These are phyloP conservation scores for Ganoderma resinaceum DNA, from an alignment of 1,284 basidiomycete genomes.

Conservation along the genomic window DNA sequence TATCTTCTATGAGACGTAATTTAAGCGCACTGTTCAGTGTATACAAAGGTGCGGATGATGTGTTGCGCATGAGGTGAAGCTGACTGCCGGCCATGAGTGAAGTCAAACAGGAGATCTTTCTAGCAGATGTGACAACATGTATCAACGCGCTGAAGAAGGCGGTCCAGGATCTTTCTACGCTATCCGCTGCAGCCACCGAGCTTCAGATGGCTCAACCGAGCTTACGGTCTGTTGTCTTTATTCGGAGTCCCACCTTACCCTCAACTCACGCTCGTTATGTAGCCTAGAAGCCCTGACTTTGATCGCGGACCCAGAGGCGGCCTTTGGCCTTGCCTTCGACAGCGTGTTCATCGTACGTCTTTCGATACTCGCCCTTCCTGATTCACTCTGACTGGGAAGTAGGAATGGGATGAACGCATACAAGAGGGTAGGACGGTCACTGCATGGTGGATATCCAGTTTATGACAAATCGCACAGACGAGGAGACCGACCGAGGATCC, in stretches of 20 bases:
- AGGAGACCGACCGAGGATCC: slow-evolving; percentile 42
- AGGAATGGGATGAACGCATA: slow-evolving; percentile 69
- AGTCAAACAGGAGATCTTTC: slow-evolving; percentile 86
- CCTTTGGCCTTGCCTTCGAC: slow-evolving; percentile 69
- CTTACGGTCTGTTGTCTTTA: slow-evolving; percentile 54
- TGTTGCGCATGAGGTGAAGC: not conserved
- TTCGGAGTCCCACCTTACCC: not conserved
- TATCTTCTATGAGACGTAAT: not conserved
- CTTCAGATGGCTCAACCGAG: slow-evolving; percentile 75
- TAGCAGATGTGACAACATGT: slow-evolving; percentile 81
- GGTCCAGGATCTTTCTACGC: slow-evolving; percentile 63
- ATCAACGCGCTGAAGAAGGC: slow-evolving; percentile 78
- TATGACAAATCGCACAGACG: slow-evolving; percentile 2
- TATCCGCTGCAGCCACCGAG: slow-evolving; percentile 50
- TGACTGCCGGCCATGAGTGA: slow-evolving; percentile 2
- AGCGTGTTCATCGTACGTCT: slow-evolving; percentile 66
- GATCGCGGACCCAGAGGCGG: slow-evolving; percentile 56
- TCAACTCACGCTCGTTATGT: slow-evolving; percentile 4
- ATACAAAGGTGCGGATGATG: slow-evolving; percentile 63
- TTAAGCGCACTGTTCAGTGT: slow-evolving; percentile 49
- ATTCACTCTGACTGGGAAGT: not conserved
- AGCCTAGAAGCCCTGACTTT: slow-evolving; percentile 71
- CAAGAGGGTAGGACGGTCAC: slow-evolving; percentile 14
- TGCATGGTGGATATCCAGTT: not conserved
- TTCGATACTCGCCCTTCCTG: not conserved